Percentiles rank a stretch among this genome's conserved stretches.
These are phyloP conservation scores for Fusarium protoensiforme DNA, from an alignment of 2,329 filamentous ascomycete species.

Conservation along the genomic window DNA sequence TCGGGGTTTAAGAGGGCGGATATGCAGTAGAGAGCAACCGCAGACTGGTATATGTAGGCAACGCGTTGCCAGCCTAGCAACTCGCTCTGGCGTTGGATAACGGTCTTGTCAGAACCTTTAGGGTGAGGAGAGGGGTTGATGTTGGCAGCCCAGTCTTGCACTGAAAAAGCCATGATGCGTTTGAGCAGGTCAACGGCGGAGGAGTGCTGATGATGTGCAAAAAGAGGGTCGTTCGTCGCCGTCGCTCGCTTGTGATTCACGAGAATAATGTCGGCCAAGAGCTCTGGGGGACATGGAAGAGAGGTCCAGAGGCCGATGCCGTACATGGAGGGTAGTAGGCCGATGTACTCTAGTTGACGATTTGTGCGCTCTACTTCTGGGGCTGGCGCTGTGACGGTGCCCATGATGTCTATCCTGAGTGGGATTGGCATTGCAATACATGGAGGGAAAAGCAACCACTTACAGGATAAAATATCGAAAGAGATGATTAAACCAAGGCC, in stretches of 20 bases:
- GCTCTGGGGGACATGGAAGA: conserved; percentile 28
- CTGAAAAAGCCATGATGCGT: conserved; percentile 32
- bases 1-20: neutral
- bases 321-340: conserved; percentile 25
- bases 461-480: conserved; percentile 28
- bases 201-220: neutral
- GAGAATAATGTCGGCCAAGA: conserved; percentile 32
- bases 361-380: neutral
- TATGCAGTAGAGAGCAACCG: conserved; percentile 38
- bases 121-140: neutral
- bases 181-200: conserved; percentile 18
- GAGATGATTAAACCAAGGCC: conserved; percentile 1
- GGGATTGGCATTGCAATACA: neutral
- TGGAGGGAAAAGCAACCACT: neutral
- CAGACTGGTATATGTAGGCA: conserved; percentile 28
- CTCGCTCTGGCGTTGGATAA: neutral
- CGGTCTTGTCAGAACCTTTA: neutral
- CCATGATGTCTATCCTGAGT: conserved; percentile 23
- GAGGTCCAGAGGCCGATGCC: conserved; percentile 30
- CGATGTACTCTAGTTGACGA: conserved; percentile 21
- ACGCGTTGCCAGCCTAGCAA: conserved; percentile 26
- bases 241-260: conserved; percentile 38
- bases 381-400: conserved; percentile 18
- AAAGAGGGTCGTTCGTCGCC: neutral
- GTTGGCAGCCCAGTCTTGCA: conserved; percentile 17